Evolutionary conservation across 1,284 basidiomycete genomes (phyloP), one percentile per base, ranked within the genome.

Genomic region (Ganoderma resinaceum): DNA sequence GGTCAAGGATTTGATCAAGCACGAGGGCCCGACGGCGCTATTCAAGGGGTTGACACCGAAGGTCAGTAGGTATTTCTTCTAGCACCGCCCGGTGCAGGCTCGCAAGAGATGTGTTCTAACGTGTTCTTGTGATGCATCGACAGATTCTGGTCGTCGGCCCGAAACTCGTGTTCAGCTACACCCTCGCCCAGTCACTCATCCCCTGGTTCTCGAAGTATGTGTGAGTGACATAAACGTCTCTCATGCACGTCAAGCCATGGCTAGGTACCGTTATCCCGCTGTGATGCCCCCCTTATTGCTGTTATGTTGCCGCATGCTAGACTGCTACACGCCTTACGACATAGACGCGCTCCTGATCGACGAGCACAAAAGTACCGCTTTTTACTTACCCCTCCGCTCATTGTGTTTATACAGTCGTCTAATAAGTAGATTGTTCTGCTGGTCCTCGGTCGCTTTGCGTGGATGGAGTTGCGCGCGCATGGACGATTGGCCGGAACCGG

Each of bases 31-130:
- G 8, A 78, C 82, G 0, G 95, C 95, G n/a, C 94, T 99, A 82
- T 99, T 99, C 88, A 99, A 99, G 85, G 97, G 97, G 46, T 84
- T 98, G 73, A 98, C 95, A 38, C 96, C 96, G 66, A 98, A 98
- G 88, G 93, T 95, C 70, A 26, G 87, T 78, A 38, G 60, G 55
- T 57, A 31, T 4, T 53, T 57, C 16, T n/a, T 35, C 18, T 18
- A 18, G 18, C 14, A 2, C 52, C 52, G 31, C 9, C 35, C 35
- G 35, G 35, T 6, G 6, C 9, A 9, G 35, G 9, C 35, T 35
- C 9, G 55, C 55, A 23, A 12, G 11, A 35, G 53, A 55, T 33
- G 14, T 33, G 16, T 35, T 18, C 31, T 59, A 35, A 59, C 57
- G 20, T 59, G 8, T 7, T 14, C 20, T 40, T 40, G 33, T 38